Percentiles rank a stretch among this genome's conserved stretches.
Evolutionary conservation across 2,329 filamentous ascomycete genomes (phyloP).

Genomic region (Leptographium radiaticola): DNA sequence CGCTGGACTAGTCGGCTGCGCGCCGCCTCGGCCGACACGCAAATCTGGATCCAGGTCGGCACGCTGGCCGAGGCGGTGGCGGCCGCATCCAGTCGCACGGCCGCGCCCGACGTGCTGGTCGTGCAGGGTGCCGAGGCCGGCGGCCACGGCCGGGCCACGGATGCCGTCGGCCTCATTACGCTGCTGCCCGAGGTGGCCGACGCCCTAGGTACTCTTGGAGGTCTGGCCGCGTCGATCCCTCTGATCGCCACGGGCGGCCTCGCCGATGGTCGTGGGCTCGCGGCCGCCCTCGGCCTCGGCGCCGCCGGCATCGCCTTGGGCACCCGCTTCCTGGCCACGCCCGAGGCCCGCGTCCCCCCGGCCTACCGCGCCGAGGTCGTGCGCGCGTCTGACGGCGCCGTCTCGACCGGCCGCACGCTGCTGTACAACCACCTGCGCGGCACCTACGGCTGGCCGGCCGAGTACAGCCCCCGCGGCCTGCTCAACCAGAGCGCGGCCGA

Average conservation of each 20-base stretch:
- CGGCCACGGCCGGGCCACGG: constrained; percentile 42
- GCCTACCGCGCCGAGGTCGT: constrained; percentile 30
- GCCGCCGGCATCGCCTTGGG: constrained; percentile 46
- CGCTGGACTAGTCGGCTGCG: constrained; percentile 20
- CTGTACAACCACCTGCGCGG: constrained; percentile 31
- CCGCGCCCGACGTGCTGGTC: constrained; percentile 47
- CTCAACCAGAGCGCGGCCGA: constrained; percentile 27
- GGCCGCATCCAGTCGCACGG: constrained; percentile 32
- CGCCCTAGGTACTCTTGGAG: constrained; percentile 26
- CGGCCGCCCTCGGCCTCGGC: constrained; percentile 40
- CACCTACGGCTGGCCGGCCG: constrained; percentile 27
- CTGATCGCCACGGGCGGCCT: constrained; percentile 50
- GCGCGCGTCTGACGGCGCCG: constrained; percentile 25
- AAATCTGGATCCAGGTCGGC: constrained; percentile 42
- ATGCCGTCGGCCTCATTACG: constrained; percentile 39
- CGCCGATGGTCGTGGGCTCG: constrained; percentile 38
- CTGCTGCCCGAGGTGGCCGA: constrained; percentile 44
- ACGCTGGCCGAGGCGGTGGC: constrained; percentile 41
- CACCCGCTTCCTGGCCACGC: constrained; percentile 45
- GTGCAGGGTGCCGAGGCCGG: constrained; percentile 52
- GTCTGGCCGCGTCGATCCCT: constrained; percentile 18
- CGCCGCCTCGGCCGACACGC: constrained; percentile 22
- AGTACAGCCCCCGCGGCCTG: constrained; percentile 26
- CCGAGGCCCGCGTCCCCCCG: constrained; percentile 24
- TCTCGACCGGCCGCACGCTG: constrained; percentile 25